Percentiles rank a stretch among this genome's conserved stretches.
These are phyloP conservation scores for Candida sakaeoensis DNA, from an alignment of 805 yeast species.

Conservation along the genomic window DNA sequence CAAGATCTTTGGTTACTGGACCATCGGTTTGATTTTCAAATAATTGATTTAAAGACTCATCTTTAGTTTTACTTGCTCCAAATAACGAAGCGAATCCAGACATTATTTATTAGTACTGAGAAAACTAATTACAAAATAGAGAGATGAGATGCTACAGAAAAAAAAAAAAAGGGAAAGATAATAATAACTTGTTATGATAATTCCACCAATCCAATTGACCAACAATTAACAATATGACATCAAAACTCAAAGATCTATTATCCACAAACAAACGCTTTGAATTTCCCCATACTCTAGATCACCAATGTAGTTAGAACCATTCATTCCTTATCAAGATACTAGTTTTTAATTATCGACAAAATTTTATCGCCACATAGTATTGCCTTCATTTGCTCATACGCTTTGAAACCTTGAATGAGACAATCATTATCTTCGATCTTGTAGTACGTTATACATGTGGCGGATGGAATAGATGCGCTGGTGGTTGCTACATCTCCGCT, in stretches of 20 bases:
- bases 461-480: no score
- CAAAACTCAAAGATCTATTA: background rate
- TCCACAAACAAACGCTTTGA: background rate
- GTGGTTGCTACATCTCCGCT: no score
- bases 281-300: background rate
- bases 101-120: background rate
- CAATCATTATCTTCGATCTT: no score
- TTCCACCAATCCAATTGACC: no score
- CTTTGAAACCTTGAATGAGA: no score
- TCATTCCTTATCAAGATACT: no score
- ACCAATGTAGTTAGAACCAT: no score
- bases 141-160: background rate
- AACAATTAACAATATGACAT: no score
- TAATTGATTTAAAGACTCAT: slow-evolving; percentile 26
- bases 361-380: background rate
- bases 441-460: background rate
- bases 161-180: background rate
- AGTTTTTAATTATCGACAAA: background rate
- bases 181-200: no score
- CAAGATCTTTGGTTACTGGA: slow-evolving; percentile 42
- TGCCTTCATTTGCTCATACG: no score
- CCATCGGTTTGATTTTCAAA: slow-evolving; percentile 34
- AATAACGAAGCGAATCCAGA: slow-evolving; percentile 18
- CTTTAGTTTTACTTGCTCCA: slow-evolving; percentile 22
- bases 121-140: background rate